Evolutionary conservation across 2,329 filamentous ascomycete species (phyloP), one percentile per base, ranked within the genome.

Genomic region (Trichothecium sympodiale): DNA sequence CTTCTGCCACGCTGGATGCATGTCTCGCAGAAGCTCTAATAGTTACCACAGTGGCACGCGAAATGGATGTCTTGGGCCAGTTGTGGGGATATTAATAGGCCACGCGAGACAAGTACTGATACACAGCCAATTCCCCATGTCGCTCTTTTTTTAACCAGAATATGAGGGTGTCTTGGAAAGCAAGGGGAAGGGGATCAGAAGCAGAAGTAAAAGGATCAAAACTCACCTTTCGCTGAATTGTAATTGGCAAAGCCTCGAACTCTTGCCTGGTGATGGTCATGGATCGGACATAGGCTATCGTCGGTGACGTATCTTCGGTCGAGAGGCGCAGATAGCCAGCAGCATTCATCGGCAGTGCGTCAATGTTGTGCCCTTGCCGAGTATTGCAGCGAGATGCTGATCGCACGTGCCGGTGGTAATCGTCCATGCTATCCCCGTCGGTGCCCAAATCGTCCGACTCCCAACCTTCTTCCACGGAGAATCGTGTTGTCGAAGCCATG

Each of bases 211-310:
- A 18, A 29, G 40, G 35, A 35, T 34, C 38, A 25, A 34, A 27
- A 60, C 69, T 62, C 56, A 76, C 71, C 60, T 76, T 76, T 54
- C 71, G 62, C 47, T 68, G 62, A 36, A 76, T 61, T 13, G 69
- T 68, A 17, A 65, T 66, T 15, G 71, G 71, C 9, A 75, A 55
- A 29, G 64, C 61, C 43, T 72, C 65, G 40, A 71, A 72, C 35
- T 61, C 57, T 23, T 57, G 49, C 40, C 45, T 57, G 2, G 60
- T 60, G 43, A 60, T 56, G 16, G 41, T 43, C 33, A 42, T 45
- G 20, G 52, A 49, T 33, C 49, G 42, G n/a, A 41, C 42, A 35
- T 39, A 44, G n/a, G 47, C 44, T 17, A 42, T 38, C 12, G 43
- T 35, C 17, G 41, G 35, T 16, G 39, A 36, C 28, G 33, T 38